phyloP scores from a whole-genome alignment of 306 rosid species.

The Mucuna pruriens region DNA sequence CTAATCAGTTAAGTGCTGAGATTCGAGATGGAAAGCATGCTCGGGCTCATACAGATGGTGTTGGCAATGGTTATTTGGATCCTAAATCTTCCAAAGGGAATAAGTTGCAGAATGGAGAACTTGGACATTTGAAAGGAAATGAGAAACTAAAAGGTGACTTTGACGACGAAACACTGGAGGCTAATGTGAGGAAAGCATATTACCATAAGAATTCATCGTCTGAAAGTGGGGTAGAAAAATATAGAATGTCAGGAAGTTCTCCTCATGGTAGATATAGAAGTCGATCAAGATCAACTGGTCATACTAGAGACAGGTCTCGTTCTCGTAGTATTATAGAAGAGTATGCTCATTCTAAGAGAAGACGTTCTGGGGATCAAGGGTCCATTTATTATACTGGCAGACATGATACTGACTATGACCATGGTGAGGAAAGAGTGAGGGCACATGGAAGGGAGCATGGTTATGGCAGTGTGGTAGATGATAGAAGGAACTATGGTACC shows the following conservation, averaged over 20 bases:
- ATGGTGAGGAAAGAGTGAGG: constrained; percentile 53
- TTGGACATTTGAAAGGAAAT: constrained; percentile 46
- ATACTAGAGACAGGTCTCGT: constrained; percentile 61
- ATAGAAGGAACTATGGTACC: constrained; percentile 49
- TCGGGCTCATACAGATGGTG: constrained; percentile 39
- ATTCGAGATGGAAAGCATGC: constrained; percentile 38
- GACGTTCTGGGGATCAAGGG: constrained; percentile 46
- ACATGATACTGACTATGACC: constrained; percentile 40
- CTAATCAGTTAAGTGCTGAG: constrained; percentile 40
- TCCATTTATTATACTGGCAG: constrained; percentile 40
- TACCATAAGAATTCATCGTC: constrained; percentile 46
- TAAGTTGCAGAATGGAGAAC: constrained; percentile 43
- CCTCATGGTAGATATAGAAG: constrained; percentile 58
- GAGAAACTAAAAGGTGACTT: constrained; percentile 44
- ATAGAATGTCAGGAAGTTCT: constrained; percentile 40
- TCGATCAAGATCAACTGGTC: constrained; percentile 68
- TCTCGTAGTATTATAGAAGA: constrained; percentile 68
- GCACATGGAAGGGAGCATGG: constrained; percentile 37
- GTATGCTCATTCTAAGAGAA: constrained; percentile 57
- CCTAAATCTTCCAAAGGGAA: constrained; percentile 48
- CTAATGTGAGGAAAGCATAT: constrained; percentile 42
- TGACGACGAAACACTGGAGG: constrained; percentile 45
- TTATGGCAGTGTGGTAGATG: constrained; percentile 45
- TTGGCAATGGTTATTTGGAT: constrained; percentile 53
- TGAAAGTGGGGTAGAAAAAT: constrained; percentile 60